phyloP scores from a whole-genome alignment of 257 asterid species.

The Ilex asprella region DNA sequence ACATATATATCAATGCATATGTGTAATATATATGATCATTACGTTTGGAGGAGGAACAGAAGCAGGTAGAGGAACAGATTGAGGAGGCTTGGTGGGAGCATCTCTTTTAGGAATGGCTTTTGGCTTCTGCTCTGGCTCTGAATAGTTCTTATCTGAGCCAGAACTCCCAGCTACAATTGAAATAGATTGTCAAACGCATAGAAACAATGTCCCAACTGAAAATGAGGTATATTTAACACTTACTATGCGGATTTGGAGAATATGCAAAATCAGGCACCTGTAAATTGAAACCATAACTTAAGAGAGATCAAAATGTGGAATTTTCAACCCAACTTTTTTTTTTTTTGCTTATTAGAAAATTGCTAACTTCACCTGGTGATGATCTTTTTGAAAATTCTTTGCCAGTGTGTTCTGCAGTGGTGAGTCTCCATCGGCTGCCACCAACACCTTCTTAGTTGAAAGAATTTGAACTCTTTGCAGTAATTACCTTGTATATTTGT shows the following conservation, averaged over 20 bases:
- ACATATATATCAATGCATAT: background rate
- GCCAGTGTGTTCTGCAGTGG: constrained; percentile 66
- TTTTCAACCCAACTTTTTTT: background rate
- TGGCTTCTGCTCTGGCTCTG: constrained; percentile 55
- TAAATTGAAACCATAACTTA: constrained; percentile 24
- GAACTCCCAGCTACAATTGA: constrained; percentile 58
- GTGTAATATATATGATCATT: constrained; percentile 20
- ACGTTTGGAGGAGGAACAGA: constrained; percentile 67
- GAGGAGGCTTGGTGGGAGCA: constrained; percentile 58
- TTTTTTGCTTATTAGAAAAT: background rate
- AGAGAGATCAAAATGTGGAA: constrained; percentile 16
- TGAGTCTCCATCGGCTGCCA: constrained; percentile 92
- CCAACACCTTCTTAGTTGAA: constrained; percentile 5
- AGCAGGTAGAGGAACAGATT: constrained; percentile 54
- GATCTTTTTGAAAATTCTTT: constrained; percentile 65
- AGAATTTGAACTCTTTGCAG: too few relatives aligned
- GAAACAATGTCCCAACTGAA: constrained; percentile 6
- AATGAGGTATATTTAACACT: constrained; percentile 25
- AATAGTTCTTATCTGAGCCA: constrained; percentile 58
- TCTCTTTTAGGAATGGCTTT: constrained; percentile 53
- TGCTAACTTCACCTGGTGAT: constrained; percentile 61
- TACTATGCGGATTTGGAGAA: constrained; percentile 81
- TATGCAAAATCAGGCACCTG: constrained; percentile 71
- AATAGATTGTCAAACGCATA: constrained; percentile 6
- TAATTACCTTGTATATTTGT: too few relatives aligned